Base-by-base conservation (phyloP, 306 rosid genomes). In the Acacia melanoxylon region DNA sequence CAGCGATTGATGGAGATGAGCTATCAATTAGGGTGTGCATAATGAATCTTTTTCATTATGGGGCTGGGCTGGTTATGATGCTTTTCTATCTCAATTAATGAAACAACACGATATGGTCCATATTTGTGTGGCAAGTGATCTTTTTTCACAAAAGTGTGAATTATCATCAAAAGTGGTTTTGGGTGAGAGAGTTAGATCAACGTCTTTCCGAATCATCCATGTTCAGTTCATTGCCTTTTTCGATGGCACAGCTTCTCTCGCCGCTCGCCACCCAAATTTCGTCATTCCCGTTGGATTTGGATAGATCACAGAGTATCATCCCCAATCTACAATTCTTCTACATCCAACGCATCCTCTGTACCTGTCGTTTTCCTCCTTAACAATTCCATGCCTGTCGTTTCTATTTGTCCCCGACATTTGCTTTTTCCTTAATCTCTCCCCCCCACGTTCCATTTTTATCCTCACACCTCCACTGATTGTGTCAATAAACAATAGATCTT, bases 141-240 rank as follows among this genome's bases (percentile, higher is more conserved):
- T 59, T 59, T 59, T 54, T 22, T 22, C 10, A 16, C 33, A 24
- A 59, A 24, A 59, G 66, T 27, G 68, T 11, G 56, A 14, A 14
- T 48, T 14, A 63, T 61, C 10, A 51, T 48, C 27, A 81, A 69
- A 40, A 24, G 11, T 4, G 56, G 8, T 5, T 29, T 61, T 61
- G 67, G 17, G 74, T n/a, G 31, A 40, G 45, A 20, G 51, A 68
- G 74, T 68, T 70, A 2, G 33, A n/a, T 44, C 58, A 45, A 14
- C 49, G 7, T 71, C 75, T 71, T 13, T 71, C 86, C 86, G 81
- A 82, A 84, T 82, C 63, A 84, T 82, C 82, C 86, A 81, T 87
- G 83, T 78, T 65, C 42, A 22, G 83, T 75, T 65, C 42, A 22
- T 27, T 78, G 80, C 49, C 48, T 83, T 40, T 59, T 80, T 27